phyloP scores from a whole-genome alignment of 2,329 filamentous ascomycete species.

The Geosmithia putterillii region DNA sequence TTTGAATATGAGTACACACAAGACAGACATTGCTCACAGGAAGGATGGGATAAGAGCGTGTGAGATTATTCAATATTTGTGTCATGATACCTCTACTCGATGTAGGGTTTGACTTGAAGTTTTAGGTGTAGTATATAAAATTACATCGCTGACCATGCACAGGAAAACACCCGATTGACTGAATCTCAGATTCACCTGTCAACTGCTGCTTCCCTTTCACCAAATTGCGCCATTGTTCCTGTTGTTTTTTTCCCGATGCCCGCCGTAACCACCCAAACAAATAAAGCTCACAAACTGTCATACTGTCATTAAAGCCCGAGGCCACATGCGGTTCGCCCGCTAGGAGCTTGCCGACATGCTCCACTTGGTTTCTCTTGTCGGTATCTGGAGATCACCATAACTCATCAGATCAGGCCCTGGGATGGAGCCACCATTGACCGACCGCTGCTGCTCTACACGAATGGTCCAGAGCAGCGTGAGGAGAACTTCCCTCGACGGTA shows the following conservation, averaged over 20 bases:
- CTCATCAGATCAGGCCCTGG: slow-evolving; percentile 10
- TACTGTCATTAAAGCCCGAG: neutral
- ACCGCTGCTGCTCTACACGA: slow-evolving; percentile 26
- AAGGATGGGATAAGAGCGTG: neutral
- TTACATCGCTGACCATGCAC: neutral
- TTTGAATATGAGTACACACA: too few species aligned
- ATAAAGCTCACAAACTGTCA: neutral
- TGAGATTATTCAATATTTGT: neutral
- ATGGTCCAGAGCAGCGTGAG: slow-evolving; percentile 35
- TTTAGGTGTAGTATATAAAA: neutral
- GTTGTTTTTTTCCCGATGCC: neutral
- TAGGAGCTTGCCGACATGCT: neutral
- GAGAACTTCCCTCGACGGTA: slow-evolving; percentile 35
- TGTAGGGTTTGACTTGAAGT: neutral
- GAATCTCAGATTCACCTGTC: neutral
- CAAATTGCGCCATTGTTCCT: neutral
- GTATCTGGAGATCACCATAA: neutral
- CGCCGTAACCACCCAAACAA: neutral
- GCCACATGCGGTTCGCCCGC: neutral
- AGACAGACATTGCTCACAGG: too few species aligned
- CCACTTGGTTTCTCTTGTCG: neutral
- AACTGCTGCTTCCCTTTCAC: neutral
- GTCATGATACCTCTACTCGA: neutral
- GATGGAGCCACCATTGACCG: slow-evolving; percentile 5
- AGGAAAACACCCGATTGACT: neutral